Conservation (phyloP, 345 rosid species). For the Fremontodendron californicum region DNA sequence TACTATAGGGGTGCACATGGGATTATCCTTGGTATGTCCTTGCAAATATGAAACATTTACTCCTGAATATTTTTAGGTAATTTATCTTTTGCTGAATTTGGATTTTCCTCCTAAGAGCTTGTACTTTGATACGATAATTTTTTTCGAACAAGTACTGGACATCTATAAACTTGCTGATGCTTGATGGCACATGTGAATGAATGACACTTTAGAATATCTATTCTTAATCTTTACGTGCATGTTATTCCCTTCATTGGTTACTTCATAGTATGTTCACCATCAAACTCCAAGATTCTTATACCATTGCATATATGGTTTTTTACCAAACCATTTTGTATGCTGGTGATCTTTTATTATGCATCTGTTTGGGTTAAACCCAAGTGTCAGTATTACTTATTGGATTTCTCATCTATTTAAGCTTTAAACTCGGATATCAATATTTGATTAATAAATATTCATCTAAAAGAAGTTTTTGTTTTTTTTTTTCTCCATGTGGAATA, state of each 20-base stretch:
- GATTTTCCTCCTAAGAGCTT: background rate
- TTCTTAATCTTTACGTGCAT: background rate
- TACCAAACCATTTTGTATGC: background rate
- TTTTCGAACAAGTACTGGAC: background rate
- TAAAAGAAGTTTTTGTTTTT: too few species aligned
- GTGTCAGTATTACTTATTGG: background rate
- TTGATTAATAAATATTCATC: background rate
- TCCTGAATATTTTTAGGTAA: background rate
- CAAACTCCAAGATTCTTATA: background rate
- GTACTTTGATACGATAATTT: background rate
- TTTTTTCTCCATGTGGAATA: background rate
- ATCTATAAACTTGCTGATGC: background rate
- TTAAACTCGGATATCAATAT: background rate
- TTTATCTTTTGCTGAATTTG: background rate
- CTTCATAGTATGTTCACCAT: background rate
- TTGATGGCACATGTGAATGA: background rate
- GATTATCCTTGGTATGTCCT: conserved; percentile 75
- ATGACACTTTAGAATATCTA: background rate
- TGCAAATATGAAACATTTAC: background rate
- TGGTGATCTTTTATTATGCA: background rate
- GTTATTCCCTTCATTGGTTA: background rate
- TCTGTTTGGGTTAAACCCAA: background rate
- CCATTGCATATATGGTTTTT: background rate
- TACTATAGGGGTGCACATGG: conserved; percentile 97
- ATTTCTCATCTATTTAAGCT: background rate